These are phyloP conservation scores for Zymoseptoria crescenta DNA, from an alignment of 2,329 filamentous ascomycete species.

Conservation along the genomic window DNA sequence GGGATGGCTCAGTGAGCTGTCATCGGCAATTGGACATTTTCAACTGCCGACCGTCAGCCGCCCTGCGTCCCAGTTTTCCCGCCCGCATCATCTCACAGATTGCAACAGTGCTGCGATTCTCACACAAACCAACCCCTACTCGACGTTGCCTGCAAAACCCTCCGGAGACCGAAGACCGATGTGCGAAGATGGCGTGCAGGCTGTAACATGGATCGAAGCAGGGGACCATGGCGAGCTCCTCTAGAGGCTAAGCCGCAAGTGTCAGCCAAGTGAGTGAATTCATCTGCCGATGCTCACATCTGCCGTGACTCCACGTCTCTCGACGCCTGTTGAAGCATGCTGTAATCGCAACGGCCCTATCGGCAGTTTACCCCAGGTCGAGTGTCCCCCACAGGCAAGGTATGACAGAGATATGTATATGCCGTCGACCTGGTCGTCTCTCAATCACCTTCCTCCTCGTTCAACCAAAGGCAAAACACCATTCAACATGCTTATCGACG, in stretches of 20 bases:
- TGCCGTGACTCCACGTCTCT: conserved; percentile 5
- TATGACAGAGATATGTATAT: background rate
- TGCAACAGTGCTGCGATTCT: background rate
- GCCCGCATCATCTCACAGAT: background rate
- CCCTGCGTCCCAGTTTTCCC: background rate
- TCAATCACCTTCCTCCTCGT: background rate
- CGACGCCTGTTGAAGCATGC: background rate
- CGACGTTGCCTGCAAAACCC: background rate
- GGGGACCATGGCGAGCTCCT: background rate
- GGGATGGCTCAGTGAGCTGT: background rate
- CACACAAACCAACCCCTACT: background rate
- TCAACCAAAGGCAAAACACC: background rate
- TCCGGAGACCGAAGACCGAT: background rate
- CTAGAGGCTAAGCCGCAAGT: background rate
- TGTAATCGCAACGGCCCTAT: background rate
- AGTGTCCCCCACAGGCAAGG: background rate
- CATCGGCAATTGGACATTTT: background rate
- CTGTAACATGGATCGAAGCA: background rate
- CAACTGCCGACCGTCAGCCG: background rate
- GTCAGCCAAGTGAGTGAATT: background rate
- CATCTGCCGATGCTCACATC: background rate
- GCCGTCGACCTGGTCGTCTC: background rate
- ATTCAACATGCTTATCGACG: conserved; percentile 27
- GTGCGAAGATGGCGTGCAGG: background rate
- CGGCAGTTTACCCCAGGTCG: background rate